Conservation (phyloP, 768 basidiomycete species). For the Tremella fuciformis region DNA sequence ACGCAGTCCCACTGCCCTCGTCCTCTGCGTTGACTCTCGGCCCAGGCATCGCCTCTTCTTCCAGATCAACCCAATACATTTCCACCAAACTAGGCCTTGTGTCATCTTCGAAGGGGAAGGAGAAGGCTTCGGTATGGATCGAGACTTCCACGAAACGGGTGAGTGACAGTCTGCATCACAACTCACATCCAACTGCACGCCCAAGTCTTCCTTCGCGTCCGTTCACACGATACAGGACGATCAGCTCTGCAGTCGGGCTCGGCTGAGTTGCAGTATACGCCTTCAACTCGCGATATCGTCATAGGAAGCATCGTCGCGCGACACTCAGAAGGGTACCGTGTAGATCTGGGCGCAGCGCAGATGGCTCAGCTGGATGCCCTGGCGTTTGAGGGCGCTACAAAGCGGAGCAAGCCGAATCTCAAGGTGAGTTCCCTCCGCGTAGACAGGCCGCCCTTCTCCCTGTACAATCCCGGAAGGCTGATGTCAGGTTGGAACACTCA, state of each 20-base stretch:
- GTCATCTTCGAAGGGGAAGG: constrained; percentile 28
- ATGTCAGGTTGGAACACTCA: constrained; percentile 74
- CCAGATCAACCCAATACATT: constrained; percentile 45
- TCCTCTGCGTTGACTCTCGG: constrained; percentile 65
- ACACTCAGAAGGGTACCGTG: constrained; percentile 82
- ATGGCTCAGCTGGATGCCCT: constrained; percentile 78
- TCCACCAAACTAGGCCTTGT: constrained; percentile 39
- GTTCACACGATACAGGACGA: background rate
- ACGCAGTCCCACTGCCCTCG: constrained; percentile 62
- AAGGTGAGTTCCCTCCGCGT: constrained; percentile 60
- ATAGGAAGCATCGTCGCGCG: constrained; percentile 76
- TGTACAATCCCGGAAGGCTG: background rate
- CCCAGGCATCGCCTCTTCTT: constrained; percentile 67
- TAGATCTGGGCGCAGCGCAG: constrained; percentile 90
- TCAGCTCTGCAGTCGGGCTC: background rate
- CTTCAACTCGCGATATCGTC: constrained; percentile 83
- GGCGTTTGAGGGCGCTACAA: constrained; percentile 94
- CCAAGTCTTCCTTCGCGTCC: background rate
- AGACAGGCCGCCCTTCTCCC: background rate
- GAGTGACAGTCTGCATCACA: constrained; percentile 49
- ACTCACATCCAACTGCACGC: background rate
- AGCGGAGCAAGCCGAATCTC: constrained; percentile 87
- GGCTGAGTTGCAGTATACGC: constrained; percentile 67
- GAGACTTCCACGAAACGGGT: constrained; percentile 83
- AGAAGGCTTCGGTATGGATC: constrained; percentile 77